Conservation (phyloP, 495 filamentous ascomycete species). For the Friedmanniomyces endolithicus region DNA sequence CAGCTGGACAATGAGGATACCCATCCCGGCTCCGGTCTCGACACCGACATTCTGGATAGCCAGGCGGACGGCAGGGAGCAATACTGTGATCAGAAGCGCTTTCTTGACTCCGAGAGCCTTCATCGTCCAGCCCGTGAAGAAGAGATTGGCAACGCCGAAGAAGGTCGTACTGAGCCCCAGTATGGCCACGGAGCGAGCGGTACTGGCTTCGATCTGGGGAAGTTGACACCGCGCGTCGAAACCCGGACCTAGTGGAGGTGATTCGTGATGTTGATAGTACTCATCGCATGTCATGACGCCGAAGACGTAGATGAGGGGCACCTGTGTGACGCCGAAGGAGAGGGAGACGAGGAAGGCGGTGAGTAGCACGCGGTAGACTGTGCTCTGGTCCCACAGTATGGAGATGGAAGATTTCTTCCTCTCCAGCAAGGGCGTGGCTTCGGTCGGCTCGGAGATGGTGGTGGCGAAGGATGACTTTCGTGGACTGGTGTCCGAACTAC, state of each 20-base stretch:
- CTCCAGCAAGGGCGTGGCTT: constrained; percentile 6
- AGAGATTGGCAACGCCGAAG: constrained; percentile 42
- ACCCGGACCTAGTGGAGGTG: constrained; percentile 23
- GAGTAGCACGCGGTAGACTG: constrained; percentile 29
- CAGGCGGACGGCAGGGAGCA: constrained; percentile 41
- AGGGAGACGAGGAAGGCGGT: constrained; percentile 43
- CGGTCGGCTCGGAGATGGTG: background rate
- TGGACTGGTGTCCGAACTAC: background rate
- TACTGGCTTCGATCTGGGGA: constrained; percentile 41
- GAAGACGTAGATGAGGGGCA: constrained; percentile 48
- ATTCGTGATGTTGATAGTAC: constrained; percentile 40
- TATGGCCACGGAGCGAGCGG: constrained; percentile 40
- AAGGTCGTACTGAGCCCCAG: constrained; percentile 35
- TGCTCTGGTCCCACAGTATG: constrained; percentile 13
- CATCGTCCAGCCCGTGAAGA: constrained; percentile 45
- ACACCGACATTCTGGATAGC: constrained; percentile 43
- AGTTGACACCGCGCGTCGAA: constrained; percentile 31
- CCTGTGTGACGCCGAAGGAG: constrained; percentile 46
- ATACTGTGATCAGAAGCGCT: constrained; percentile 40
- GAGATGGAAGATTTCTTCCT: constrained; percentile 1
- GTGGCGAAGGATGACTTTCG: constrained; percentile 5
- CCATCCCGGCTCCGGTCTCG: constrained; percentile 34
- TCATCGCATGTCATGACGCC: constrained; percentile 47
- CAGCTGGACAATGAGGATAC: constrained; percentile 44
- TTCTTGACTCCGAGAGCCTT: constrained; percentile 42